A percentile compares a stretch with the other conserved stretches of the same genome.
phyloP scores from a whole-genome alignment of 169 alveolate genomes.

The Cyclospora cayetanensis region DNA sequence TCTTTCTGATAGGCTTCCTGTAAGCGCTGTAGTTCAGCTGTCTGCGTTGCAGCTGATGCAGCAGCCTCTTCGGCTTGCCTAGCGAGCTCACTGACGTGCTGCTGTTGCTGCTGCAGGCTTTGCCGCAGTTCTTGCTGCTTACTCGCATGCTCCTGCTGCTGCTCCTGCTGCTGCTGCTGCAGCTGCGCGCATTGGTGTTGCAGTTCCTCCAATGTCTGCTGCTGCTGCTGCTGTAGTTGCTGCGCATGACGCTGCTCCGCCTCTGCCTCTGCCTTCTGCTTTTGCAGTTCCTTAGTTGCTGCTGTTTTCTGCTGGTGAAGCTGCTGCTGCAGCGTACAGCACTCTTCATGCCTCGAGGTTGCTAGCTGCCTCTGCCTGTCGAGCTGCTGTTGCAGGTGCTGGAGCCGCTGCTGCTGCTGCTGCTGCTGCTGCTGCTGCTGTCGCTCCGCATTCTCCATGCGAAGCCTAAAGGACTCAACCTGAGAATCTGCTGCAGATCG shows the following conservation, averaged over 20 bases:
- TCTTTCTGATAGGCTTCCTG: slow-evolving; percentile 3
- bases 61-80: slow-evolving; percentile 25
- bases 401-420: slow-evolving; percentile 51
- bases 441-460: slow-evolving; percentile 28
- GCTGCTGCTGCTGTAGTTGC: not conserved
- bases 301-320: slow-evolving; percentile 45
- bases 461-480: not conserved
- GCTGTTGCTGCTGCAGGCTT: slow-evolving; percentile 38
- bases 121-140: slow-evolving; percentile 25
- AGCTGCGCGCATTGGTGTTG: not conserved
- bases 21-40: slow-evolving; percentile 1
- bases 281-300: not conserved
- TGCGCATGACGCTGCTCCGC: slow-evolving; percentile 50
- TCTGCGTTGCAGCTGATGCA: slow-evolving; percentile 59
- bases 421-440: slow-evolving; percentile 65
- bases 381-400: slow-evolving; percentile 63
- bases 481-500: slow-evolving; percentile 43
- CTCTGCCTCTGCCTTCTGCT: slow-evolving; percentile 7
- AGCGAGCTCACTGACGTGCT: slow-evolving; percentile 13
- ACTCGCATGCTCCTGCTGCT: slow-evolving; percentile 32
- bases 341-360: slow-evolving; percentile 19
- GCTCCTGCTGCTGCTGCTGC: slow-evolving; percentile 34
- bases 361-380: slow-evolving; percentile 55
- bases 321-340: slow-evolving; percentile 22
- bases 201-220: not conserved